phyloP scores from a whole-genome alignment of 257 asterid species.

The Fraxinus excelsior region DNA sequence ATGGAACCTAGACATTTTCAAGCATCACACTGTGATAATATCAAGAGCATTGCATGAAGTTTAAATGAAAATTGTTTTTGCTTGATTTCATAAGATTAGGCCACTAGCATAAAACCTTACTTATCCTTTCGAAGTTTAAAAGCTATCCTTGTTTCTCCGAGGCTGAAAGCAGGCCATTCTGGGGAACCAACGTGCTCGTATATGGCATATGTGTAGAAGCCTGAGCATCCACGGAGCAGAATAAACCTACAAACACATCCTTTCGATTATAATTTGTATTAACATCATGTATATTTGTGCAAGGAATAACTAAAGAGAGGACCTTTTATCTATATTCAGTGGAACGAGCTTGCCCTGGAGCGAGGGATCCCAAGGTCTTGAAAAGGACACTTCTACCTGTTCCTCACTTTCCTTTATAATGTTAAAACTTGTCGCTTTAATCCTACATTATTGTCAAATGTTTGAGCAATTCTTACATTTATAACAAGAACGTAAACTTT shows the following conservation, averaged over 20 bases:
- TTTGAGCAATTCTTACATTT: conserved; percentile 2
- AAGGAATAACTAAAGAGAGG: background rate
- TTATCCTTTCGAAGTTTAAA: conserved; percentile 81
- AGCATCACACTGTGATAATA: background rate
- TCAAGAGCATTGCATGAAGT: background rate
- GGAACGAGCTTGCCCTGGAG: conserved; percentile 41
- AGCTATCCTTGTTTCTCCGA: conserved; percentile 69
- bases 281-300: background rate
- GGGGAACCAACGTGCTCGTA: conserved; percentile 62
- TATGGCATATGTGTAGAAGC: conserved; percentile 76
- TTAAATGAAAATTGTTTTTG: background rate
- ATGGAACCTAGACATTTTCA: conserved; percentile 51
- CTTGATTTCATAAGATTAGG: too few species aligned
- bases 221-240: conserved; percentile 69
- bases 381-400: conserved; percentile 55
- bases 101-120: conserved; percentile 28
- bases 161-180: conserved; percentile 82
- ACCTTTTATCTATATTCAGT: conserved; percentile 78
- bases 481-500: background rate
- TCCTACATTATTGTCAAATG: conserved; percentile 41
- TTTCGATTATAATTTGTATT: background rate
- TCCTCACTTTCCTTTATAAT: conserved; percentile 52
- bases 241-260: conserved; percentile 47
- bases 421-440: conserved; percentile 42
- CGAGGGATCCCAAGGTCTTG: conserved; percentile 49